A percentile compares a stretch with the other conserved stretches of the same genome.
phyloP scores from a whole-genome alignment of 73 alveolate species.

The Paraurostyla sp. region DNA sequence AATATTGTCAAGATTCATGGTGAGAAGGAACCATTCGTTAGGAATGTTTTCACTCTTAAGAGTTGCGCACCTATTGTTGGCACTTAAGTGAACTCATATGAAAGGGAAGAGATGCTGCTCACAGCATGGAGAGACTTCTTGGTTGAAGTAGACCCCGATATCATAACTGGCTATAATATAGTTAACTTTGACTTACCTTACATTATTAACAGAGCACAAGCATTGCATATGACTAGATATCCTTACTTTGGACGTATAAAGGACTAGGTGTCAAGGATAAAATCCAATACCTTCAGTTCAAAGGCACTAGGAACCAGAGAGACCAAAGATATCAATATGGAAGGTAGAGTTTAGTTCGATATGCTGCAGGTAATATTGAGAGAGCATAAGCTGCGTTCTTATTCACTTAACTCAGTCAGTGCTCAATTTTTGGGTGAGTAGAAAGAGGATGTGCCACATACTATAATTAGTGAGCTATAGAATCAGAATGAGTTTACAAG shows the following conservation, averaged over 20 bases:
- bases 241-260: slow-evolving; percentile 88
- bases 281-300: slow-evolving; percentile 88
- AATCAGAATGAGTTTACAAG: slow-evolving; percentile 79
- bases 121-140: slow-evolving; percentile 93
- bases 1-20: slow-evolving; percentile 96
- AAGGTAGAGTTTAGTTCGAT: slow-evolving; percentile 98
- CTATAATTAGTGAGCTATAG: slow-evolving; percentile 71
- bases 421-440: slow-evolving; percentile 97
- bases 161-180: slow-evolving; percentile 98
- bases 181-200: slow-evolving; percentile 98
- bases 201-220: slow-evolving; percentile 92
- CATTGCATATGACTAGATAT: slow-evolving; percentile 81
- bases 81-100: slow-evolving; percentile 91
- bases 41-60: slow-evolving; percentile 96
- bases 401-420: slow-evolving; percentile 97
- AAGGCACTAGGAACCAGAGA: slow-evolving; percentile 96
- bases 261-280: slow-evolving; percentile 79
- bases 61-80: slow-evolving; percentile 99
- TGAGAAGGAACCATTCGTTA: slow-evolving; percentile 91
- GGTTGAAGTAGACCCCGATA: slow-evolving; percentile 96
- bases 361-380: slow-evolving; percentile 97
- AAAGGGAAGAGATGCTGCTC: slow-evolving; percentile 94
- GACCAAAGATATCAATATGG: slow-evolving; percentile 72
- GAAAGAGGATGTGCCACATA: slow-evolving; percentile 98
- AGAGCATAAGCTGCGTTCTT: slow-evolving; percentile 97